These are phyloP conservation scores for Epichloe coenophiala DNA, from an alignment of 2,329 filamentous ascomycete species.

Conservation along the genomic window DNA sequence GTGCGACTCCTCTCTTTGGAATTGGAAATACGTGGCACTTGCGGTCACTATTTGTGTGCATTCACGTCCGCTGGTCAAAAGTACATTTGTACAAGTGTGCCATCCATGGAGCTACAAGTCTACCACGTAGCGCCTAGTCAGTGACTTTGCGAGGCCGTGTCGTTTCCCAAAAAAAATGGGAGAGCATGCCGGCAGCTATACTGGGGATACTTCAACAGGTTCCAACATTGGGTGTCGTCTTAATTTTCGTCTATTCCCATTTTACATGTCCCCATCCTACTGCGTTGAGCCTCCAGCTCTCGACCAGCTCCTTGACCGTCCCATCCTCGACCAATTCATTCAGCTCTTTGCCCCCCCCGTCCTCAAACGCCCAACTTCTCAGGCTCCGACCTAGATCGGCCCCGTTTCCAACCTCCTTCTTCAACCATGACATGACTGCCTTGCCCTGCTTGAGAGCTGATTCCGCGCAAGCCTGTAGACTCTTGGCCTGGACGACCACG, in stretches of 20 bases:
- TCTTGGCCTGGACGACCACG: conserved; percentile 20
- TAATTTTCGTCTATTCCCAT: conserved; percentile 14
- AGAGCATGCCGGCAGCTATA: too few species aligned
- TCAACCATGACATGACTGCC: conserved; percentile 14
- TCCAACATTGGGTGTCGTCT: neutral
- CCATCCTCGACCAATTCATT: conserved; percentile 13
- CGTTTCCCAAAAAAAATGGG: too few species aligned
- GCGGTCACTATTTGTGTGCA: too few species aligned
- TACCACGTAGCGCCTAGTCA: too few species aligned
- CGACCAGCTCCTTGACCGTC: conserved; percentile 15
- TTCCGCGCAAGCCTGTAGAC: conserved; percentile 17
- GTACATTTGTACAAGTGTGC: too few species aligned
- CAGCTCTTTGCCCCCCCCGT: conserved; percentile 7
- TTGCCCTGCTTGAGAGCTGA: conserved; percentile 21
- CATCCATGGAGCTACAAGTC: too few species aligned
- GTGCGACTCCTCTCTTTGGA: too few species aligned
- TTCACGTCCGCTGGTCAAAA: fast-evolving
- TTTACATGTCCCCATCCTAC: conserved; percentile 22
- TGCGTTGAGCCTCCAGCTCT: conserved; percentile 21
- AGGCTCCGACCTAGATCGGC: conserved; percentile 15
- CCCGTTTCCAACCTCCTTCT: conserved; percentile 13
- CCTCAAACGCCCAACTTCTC: conserved; percentile 17
- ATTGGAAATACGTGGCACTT: too few species aligned
- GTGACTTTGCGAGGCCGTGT: too few species aligned
- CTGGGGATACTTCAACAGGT: too few species aligned